Percentiles rank a stretch among this genome's conserved stretches.
These are phyloP conservation scores for Ogataea parapolymorpha DNA, from an alignment of 805 yeast genomes.

Conservation along the genomic window DNA sequence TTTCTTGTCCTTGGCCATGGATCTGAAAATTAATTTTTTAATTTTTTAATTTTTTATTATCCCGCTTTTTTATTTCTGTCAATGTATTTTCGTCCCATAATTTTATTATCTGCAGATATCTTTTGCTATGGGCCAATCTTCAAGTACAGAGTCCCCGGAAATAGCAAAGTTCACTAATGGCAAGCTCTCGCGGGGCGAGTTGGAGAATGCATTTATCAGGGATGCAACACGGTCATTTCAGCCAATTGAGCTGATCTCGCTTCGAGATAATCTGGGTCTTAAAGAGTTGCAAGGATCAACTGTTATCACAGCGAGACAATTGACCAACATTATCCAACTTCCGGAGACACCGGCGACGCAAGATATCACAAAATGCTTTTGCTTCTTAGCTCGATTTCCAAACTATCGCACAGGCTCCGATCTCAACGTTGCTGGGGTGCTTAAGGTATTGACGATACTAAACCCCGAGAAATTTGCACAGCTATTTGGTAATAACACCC, in stretches of 20 bases:
- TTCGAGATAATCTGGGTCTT: conserved; percentile 23
- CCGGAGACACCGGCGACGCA: conserved; percentile 35
- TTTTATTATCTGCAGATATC: neutral
- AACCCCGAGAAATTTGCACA: conserved; percentile 40
- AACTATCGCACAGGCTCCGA: conserved; percentile 10
- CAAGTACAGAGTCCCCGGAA: conserved; percentile 10
- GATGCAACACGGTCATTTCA: conserved; percentile 18
- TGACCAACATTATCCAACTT: conserved; percentile 32
- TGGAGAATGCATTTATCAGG: conserved; percentile 19
- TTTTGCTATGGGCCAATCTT: conserved; percentile 22
- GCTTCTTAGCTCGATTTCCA: conserved; percentile 34
- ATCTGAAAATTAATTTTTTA: neutral
- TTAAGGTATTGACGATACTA: conserved; percentile 43
- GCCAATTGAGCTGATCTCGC: conserved; percentile 24
- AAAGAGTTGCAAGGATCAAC: conserved; percentile 23
- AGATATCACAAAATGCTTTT: conserved; percentile 39
- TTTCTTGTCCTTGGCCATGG: conserved; percentile 8
- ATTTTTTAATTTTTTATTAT: neutral
- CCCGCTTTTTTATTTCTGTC: neutral
- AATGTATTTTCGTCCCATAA: neutral
- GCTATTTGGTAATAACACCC: conserved; percentile 29
- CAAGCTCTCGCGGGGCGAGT: conserved; percentile 14
- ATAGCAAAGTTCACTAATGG: conserved; percentile 10
- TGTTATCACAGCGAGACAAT: conserved; percentile 25
- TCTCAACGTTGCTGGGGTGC: conserved; percentile 38